Conservation (phyloP, 306 rosid genomes). For the Cajanus cajan region DNA sequence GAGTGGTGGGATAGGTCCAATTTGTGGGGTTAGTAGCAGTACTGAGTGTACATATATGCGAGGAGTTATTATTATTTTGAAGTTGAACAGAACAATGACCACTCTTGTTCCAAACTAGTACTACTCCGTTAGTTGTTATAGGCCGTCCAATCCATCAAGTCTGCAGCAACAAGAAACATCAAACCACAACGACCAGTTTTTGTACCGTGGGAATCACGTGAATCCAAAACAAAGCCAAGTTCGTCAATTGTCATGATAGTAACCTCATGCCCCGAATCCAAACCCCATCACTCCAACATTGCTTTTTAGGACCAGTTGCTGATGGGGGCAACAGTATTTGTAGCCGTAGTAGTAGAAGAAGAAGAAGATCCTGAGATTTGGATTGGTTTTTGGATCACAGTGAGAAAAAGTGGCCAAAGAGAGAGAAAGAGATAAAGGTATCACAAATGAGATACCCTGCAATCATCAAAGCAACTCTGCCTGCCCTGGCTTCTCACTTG, state of each 20-base stretch:
- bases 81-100: slow-evolving; percentile 32
- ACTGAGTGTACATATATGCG: background rate
- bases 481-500: slow-evolving; percentile 40
- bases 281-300: slow-evolving; percentile 20
- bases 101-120: background rate
- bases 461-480: slow-evolving; percentile 44
- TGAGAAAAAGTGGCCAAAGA: background rate
- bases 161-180: slow-evolving; percentile 12
- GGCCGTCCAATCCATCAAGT: slow-evolving; percentile 60
- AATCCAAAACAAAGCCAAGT: slow-evolving; percentile 41
- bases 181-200: slow-evolving; percentile 40
- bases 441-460: slow-evolving; percentile 25
- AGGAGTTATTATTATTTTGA: slow-evolving; percentile 4
- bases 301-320: slow-evolving; percentile 37
- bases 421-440: slow-evolving; percentile 34
- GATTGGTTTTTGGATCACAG: slow-evolving; percentile 32
- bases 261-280: slow-evolving; percentile 51
- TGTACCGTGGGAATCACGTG: slow-evolving; percentile 75
- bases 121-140: slow-evolving; percentile 41
- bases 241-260: slow-evolving; percentile 47
- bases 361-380: slow-evolving; percentile 30
- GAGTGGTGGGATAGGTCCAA: background rate
- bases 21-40: background rate
- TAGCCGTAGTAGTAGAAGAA: slow-evolving; percentile 15
- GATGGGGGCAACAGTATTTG: slow-evolving; percentile 29